phyloP scores from a whole-genome alignment of 1,284 basidiomycete genomes.

The Leccinum pachyderme region DNA sequence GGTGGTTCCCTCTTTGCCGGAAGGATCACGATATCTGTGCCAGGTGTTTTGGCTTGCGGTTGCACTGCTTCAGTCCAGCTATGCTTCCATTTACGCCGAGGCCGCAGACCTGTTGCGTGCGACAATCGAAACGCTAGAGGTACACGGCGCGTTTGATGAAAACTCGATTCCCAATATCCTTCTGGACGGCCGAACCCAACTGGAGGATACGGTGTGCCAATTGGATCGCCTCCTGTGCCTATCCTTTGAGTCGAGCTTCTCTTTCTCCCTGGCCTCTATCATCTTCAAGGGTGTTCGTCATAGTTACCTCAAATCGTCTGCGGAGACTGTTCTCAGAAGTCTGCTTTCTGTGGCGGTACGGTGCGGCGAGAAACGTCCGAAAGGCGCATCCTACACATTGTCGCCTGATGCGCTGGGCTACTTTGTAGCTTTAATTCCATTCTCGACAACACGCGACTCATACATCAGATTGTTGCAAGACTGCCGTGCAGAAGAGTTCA shows the following conservation, averaged over 20 bases:
- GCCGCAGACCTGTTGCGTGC: constrained; percentile 64
- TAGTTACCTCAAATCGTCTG: constrained; percentile 57
- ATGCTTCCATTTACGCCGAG: constrained; percentile 72
- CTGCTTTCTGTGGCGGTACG: constrained; percentile 57
- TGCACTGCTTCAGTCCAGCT: constrained; percentile 74
- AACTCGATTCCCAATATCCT: constrained; percentile 58
- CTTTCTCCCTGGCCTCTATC: constrained; percentile 77
- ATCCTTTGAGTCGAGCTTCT: constrained; percentile 78
- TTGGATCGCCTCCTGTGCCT: constrained; percentile 73
- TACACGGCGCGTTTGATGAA: constrained; percentile 54
- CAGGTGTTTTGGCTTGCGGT: constrained; percentile 86
- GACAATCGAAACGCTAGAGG: constrained; percentile 66
- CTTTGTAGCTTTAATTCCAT: constrained; percentile 77
- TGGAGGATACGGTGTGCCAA: constrained; percentile 71
- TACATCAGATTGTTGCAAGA: constrained; percentile 64
- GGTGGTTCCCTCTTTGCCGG: constrained; percentile 67
- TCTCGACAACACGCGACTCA: constrained; percentile 53
- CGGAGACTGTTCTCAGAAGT: constrained; percentile 55
- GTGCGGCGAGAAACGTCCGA: constrained; percentile 39
- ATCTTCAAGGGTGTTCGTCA: constrained; percentile 86
- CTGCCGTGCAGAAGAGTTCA: constrained; percentile 52
- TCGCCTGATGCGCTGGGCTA: constrained; percentile 70
- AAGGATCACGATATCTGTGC: constrained; percentile 69
- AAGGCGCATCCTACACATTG: constrained; percentile 44
- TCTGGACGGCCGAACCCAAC: constrained; percentile 59